These are phyloP conservation scores for Thamnidium elegans DNA, from an alignment of 192 early-diverging fungal genomes.

Conservation along the genomic window DNA sequence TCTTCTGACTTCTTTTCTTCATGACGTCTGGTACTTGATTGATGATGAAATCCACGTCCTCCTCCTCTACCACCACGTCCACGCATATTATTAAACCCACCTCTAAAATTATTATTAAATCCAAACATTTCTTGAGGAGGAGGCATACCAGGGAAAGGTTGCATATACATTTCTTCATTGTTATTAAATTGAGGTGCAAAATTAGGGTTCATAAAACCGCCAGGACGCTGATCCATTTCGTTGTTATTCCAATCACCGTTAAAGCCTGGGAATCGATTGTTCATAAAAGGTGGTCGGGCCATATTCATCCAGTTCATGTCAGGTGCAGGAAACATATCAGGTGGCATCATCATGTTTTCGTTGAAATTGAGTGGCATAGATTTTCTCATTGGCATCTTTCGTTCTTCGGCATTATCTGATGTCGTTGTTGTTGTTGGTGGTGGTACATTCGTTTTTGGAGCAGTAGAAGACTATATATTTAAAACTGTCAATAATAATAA, in stretches of 20 bases:
- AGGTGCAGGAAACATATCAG: slow-evolving; percentile 15
- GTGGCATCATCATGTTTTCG: slow-evolving; percentile 18
- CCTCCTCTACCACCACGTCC: slow-evolving; percentile 10
- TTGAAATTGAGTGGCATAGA: slow-evolving; percentile 1
- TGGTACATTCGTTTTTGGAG: slow-evolving; percentile 14
- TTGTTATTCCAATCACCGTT: neutral
- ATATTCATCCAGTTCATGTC: slow-evolving; percentile 32
- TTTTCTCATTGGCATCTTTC: slow-evolving; percentile 3
- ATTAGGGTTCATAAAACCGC: slow-evolving; percentile 6
- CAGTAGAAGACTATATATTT: slow-evolving; percentile 29
- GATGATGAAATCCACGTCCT: slow-evolving; percentile 5
- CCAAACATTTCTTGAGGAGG: slow-evolving; percentile 25
- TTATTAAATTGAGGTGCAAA: slow-evolving; percentile 7
- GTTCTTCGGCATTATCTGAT: slow-evolving; percentile 14
- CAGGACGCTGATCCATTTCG: slow-evolving; percentile 4
- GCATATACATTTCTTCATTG: neutral
- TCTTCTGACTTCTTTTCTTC: slow-evolving; percentile 1
- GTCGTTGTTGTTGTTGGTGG: slow-evolving; percentile 13
- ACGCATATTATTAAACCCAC: neutral
- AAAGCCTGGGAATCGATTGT: neutral
- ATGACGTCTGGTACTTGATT: slow-evolving; percentile 3
- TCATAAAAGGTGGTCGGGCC: slow-evolving; percentile 4
- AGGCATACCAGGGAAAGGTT: slow-evolving; percentile 5
- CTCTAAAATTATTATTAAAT: slow-evolving; percentile 12
- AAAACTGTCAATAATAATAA: too few species aligned